Conservation (phyloP, 1,284 basidiomycete species). For the Polyporus tsugae region DNA sequence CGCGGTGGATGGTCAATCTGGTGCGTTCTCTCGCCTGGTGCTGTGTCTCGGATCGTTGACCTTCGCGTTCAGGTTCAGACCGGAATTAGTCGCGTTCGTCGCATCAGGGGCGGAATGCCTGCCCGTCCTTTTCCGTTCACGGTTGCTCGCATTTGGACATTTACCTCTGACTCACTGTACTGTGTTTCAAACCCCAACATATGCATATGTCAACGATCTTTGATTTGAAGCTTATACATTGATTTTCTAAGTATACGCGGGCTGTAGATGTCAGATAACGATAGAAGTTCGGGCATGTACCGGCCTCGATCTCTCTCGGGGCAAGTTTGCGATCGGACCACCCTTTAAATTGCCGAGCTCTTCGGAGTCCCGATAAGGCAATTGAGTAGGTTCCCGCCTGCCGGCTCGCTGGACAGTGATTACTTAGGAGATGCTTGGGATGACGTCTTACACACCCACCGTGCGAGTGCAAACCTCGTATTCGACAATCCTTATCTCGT, state of each 20-base stretch:
- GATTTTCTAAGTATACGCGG: not conserved
- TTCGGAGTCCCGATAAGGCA: not conserved
- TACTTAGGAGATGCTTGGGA: not conserved
- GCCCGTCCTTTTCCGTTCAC: not conserved
- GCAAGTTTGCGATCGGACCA: not conserved
- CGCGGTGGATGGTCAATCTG: conserved; percentile 25
- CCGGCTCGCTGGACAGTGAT: not conserved
- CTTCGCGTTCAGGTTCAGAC: not conserved
- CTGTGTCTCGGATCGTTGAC: not conserved
- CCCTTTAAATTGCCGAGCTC: not conserved
- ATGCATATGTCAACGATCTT: not conserved
- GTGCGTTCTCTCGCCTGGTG: not conserved
- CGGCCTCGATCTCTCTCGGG: not conserved
- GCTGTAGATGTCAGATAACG: not conserved
- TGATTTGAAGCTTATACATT: not conserved
- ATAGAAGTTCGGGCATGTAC: not conserved
- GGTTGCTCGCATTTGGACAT: not conserved
- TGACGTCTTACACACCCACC: not conserved
- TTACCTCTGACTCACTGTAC: not conserved
- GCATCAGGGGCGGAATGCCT: not conserved
- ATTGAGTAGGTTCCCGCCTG: not conserved
- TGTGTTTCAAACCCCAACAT: not conserved
- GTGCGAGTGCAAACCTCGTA: not conserved
- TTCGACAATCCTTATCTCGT: not conserved
- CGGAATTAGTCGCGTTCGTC: not conserved